phyloP scores from a whole-genome alignment of 2,329 filamentous ascomycete genomes.

The Leptodontidium sp. region DNA sequence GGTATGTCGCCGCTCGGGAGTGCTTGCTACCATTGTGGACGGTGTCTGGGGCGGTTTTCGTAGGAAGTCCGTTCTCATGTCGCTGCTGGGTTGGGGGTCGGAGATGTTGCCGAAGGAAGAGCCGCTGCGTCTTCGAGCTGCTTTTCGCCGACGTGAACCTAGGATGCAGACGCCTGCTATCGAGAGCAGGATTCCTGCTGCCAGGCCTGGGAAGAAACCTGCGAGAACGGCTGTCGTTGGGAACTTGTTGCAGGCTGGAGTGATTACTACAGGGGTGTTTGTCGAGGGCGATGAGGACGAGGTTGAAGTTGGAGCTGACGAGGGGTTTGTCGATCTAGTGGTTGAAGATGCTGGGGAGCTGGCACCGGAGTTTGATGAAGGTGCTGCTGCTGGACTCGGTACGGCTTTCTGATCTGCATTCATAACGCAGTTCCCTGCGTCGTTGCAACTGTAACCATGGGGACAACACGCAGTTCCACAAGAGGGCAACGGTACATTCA shows the following conservation, averaged over 20 bases:
- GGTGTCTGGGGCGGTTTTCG: constrained; percentile 47
- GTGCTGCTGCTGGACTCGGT: constrained; percentile 34
- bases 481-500: constrained; percentile 60
- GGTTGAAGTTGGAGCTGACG: constrained; percentile 9
- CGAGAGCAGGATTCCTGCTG: constrained; percentile 55
- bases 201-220: constrained; percentile 53
- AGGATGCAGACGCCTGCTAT: constrained; percentile 52
- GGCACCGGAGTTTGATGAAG: constrained; percentile 25
- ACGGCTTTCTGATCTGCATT: constrained; percentile 58
- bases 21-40: constrained; percentile 30
- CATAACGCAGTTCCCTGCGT: constrained; percentile 55
- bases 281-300: constrained; percentile 25
- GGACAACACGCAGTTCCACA: constrained; percentile 74
- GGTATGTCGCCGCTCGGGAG: constrained; percentile 28
- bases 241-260: constrained; percentile 38
- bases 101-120: constrained; percentile 58
- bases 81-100: constrained; percentile 55
- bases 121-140: constrained; percentile 44
- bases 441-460: constrained; percentile 71
- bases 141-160: constrained; percentile 32
- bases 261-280: constrained; percentile 34
- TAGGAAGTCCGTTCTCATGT: constrained; percentile 62
- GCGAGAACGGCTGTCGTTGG: constrained; percentile 40
- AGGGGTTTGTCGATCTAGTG: constrained; percentile 27
- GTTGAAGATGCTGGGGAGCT: constrained; percentile 38